These are phyloP conservation scores for Talaromyces rugulosus DNA, from an alignment of 2,329 filamentous ascomycete species.

Conservation along the genomic window DNA sequence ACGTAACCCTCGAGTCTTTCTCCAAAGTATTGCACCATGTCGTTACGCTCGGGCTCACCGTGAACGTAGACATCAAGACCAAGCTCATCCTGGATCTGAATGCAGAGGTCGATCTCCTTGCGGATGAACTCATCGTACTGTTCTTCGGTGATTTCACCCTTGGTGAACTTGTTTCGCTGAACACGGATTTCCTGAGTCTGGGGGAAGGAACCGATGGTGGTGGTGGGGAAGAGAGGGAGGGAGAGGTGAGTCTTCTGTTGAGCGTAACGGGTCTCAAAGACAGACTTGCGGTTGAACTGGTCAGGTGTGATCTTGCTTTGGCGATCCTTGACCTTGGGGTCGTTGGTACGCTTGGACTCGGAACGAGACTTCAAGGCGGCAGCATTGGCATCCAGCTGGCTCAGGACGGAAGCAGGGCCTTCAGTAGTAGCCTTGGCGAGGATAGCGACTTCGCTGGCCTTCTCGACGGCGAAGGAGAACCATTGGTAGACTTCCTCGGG, in stretches of 20 bases:
- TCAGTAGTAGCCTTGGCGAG: constrained; percentile 97
- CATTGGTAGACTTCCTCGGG: constrained; percentile 89
- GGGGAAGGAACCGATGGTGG: constrained; percentile 98
- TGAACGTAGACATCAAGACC: constrained; percentile 95
- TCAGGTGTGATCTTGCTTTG: constrained; percentile 79
- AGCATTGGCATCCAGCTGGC: constrained; percentile 93
- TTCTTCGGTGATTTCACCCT: constrained; percentile 87
- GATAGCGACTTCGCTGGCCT: constrained; percentile 81
- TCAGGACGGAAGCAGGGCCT: constrained; percentile 78
- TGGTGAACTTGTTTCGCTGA: constrained; percentile 97
- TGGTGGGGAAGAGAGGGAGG: constrained; percentile 96
- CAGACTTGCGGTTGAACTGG: constrained; percentile 89
- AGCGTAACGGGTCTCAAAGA: constrained; percentile 78
- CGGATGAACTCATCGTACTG: constrained; percentile 99
- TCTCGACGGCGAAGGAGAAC: constrained; percentile 98
- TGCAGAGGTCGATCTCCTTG: constrained; percentile 92
- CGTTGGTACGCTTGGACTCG: constrained; percentile 91
- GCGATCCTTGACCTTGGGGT: constrained; percentile 94
- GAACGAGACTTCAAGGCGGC: constrained; percentile 89
- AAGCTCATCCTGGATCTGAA: constrained; percentile 98
- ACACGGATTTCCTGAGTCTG: constrained; percentile 99
- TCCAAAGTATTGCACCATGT: constrained; percentile 99
- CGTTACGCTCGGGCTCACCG: constrained; percentile 98
- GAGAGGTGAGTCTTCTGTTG: constrained; percentile 90
- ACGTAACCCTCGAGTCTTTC: constrained; percentile 95